Base-by-base conservation (phyloP, 1,139 yeast genomes). In the Blastobotrys buckinghamii region DNA sequence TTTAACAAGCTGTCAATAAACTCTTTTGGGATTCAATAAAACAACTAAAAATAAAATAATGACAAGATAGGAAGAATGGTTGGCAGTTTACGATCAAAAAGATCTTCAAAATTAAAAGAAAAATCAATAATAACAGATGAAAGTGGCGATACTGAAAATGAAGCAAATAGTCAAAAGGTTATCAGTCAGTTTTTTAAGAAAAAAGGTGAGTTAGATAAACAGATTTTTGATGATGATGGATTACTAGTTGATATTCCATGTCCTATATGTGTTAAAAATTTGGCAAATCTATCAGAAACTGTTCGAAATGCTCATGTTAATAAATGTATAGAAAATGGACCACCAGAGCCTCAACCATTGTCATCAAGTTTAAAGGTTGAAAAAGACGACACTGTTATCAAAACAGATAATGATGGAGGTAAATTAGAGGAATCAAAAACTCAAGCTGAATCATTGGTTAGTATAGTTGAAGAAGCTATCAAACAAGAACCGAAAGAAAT, bases 251-350 rank as follows among this genome's bases (percentile, higher is more conserved):
- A 27, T 24, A 36, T 45, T 12, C 26, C 29, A 10, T 47, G 50
- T 39, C 50, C 50, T 2, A 20, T 47, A 6, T 47, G 50, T 29
- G 9, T 30, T 7, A 38, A 15, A 9, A 29, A 38, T 24, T 30
- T 47, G 6, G 39, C 41, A 12, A 17, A 17, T 6, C 26, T 47
- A 20, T 22, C 36, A 6, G 27, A 29, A 24, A 22, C 16, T 6
- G 38, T 42, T 24, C 5, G 50, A 20, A 38, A 38, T 19, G 47
- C 44, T 20, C 50, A 47, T 39, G 50, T 43, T 1, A 42, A 38
- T 15, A 20, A 34, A n/a, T 47, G 50, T 27, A 12, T 47, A 8
- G 50, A 43, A 12, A 17, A 17, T 15, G 35, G 36, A 26, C 24
- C 24, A 22, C 24, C 24, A 22, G 7, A 22, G n/a, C n/a, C n/a